A percentile compares a stretch with the other conserved stretches of the same genome.
Conservation (phyloP, 1,284 basidiomycete species). For the Heimioporus retisporus region DNA sequence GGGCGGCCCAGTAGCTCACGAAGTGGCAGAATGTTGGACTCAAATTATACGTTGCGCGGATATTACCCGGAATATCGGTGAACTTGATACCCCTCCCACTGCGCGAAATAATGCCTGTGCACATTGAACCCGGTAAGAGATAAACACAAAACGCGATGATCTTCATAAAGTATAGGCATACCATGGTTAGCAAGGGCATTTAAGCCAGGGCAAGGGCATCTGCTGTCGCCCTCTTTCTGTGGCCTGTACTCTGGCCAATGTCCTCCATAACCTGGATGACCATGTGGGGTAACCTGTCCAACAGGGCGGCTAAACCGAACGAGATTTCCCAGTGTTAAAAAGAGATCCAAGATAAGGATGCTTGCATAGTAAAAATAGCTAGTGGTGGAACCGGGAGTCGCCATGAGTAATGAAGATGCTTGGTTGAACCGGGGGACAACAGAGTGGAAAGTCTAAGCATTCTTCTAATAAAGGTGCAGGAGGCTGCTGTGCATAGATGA, state of each 20-base stretch:
- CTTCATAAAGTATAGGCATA: slow-evolving; percentile 39
- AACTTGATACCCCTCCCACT: slow-evolving; percentile 76
- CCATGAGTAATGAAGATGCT: slow-evolving; percentile 14
- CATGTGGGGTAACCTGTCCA: slow-evolving; percentile 64
- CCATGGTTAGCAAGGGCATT: slow-evolving; percentile 83
- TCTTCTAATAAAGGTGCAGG: no score
- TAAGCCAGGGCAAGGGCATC: slow-evolving; percentile 74
- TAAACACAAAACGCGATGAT: neutral
- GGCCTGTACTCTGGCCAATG: slow-evolving; percentile 75
- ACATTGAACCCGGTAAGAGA: neutral
- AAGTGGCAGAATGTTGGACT: slow-evolving; percentile 69
- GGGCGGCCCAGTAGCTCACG: slow-evolving; percentile 65
- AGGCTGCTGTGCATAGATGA: no score
- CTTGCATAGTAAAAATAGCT: slow-evolving; percentile 20
- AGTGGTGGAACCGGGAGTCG: slow-evolving; percentile 19
- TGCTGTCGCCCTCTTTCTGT: slow-evolving; percentile 69
- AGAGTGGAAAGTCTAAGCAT: no score
- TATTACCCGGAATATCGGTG: slow-evolving; percentile 50
- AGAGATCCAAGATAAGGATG: slow-evolving; percentile 62
- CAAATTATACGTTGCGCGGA: slow-evolving; percentile 74
- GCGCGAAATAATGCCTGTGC: slow-evolving; percentile 71
- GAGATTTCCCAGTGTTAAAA: slow-evolving; percentile 65
- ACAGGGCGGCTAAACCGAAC: slow-evolving; percentile 58
- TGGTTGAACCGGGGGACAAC: no score
- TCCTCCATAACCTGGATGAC: slow-evolving; percentile 66